Evolutionary conservation across 2,329 filamentous ascomycete genomes (phyloP), one percentile per base, ranked within the genome.

Genomic region (Arthrobotrys sphaeroides): DNA sequence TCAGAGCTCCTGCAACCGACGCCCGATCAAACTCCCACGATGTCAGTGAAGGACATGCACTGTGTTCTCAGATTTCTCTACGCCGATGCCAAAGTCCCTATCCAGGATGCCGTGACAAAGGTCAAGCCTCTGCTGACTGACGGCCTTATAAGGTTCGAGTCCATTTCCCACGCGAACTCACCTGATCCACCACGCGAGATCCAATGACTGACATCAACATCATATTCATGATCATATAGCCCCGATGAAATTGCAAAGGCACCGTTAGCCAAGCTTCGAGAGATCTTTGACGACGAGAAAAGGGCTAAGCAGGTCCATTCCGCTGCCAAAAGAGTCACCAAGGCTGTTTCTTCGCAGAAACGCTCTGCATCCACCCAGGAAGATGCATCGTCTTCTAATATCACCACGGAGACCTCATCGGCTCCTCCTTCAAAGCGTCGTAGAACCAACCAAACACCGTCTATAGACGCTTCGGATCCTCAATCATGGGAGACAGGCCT

Each of bases 401-500:
- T 31, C 28, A 13, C 36, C 42, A 43, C 55, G 7, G 45, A 43
- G 6, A 31, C 36, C n/a, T 5, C 47, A 12, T 20, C 61, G 31
- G 28, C 28, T 43, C 64, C 70, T 5, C 70, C 62, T 31, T 59
- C 62, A n/a, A 74, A 74, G 43, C 70, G 70, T 10, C 62, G 70
- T 53, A 67, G 22, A 59, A 61, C 36, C 38, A 68, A 42, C 18
- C 28, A 47, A 13, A 18, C 36, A 24, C 49, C 49, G 18, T 42
- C 47, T 20, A 76, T 76, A 33, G 73, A 69, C 28, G 10, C 55
- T 31, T 47, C 47, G 33, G 61, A 74, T 22, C 61, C 66, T 42
- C 53, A 65, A 28, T 60, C 65, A 33, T 76, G 73, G 73, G 73
- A 76, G 40, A n/a, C 31, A 1, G 73, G 73, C 16, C 60, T 76